These are phyloP conservation scores for Trichoderma harzianum DNA, from an alignment of 2,329 filamentous ascomycete genomes.

Conservation along the genomic window DNA sequence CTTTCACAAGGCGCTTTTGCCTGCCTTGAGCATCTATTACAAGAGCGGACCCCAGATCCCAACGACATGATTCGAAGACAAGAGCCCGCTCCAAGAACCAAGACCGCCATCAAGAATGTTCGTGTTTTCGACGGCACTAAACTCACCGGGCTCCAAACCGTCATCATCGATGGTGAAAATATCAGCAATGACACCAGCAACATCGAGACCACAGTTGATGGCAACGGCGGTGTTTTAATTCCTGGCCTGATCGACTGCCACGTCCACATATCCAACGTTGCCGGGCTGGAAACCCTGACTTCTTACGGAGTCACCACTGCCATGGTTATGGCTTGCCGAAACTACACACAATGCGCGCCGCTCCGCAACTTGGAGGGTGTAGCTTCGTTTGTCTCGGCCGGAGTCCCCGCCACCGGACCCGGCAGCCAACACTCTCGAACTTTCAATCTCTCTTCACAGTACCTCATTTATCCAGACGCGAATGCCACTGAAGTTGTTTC, in stretches of 20 bases:
- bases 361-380: background rate
- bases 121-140: background rate
- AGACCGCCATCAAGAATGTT: conserved; percentile 1
- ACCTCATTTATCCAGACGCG: background rate
- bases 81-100: background rate
- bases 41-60: background rate
- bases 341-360: conserved; percentile 1
- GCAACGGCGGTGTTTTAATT: conserved; percentile 1
- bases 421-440: conserved; percentile 11
- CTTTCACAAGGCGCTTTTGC: background rate
- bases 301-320: conserved; percentile 1
- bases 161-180: conserved; percentile 1
- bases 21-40: background rate
- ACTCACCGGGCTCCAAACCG: background rate
- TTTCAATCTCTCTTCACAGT: background rate
- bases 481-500: background rate
- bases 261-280: background rate
- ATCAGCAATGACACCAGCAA: conserved; percentile 1
- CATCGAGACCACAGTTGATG: background rate
- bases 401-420: background rate
- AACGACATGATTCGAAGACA: background rate
- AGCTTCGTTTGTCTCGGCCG: conserved; percentile 2
- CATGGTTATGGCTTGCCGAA: conserved; percentile 9
- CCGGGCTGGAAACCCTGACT: background rate
- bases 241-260: conserved; percentile 3